A percentile compares a stretch with the other conserved stretches of the same genome.
phyloP scores from a whole-genome alignment of 192 early-diverging fungal genomes.

The Phycomyces nitens region DNA sequence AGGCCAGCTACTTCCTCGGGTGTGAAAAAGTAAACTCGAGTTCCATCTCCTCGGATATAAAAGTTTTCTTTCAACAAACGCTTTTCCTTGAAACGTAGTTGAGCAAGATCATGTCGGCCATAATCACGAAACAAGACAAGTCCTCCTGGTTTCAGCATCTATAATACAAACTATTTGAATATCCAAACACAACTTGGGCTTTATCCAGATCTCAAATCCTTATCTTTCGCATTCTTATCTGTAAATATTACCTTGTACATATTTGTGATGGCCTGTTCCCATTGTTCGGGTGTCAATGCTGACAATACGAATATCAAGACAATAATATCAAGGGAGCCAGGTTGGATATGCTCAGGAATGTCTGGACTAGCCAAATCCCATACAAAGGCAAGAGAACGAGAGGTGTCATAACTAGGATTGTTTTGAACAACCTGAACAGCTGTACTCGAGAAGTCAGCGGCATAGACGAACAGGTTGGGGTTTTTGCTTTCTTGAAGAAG shows the following conservation, averaged over 20 bases:
- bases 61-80: slow-evolving; percentile 89
- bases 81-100: slow-evolving; percentile 92
- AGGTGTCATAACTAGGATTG: slow-evolving; percentile 66
- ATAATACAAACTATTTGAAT: neutral
- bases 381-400: slow-evolving; percentile 83
- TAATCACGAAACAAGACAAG: slow-evolving; percentile 90
- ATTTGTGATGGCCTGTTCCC: slow-evolving; percentile 78
- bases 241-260: slow-evolving; percentile 57
- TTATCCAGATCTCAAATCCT: too few species aligned
- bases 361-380: slow-evolving; percentile 84
- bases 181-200: too few species aligned
- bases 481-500: slow-evolving; percentile 73
- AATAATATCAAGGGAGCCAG: slow-evolving; percentile 83
- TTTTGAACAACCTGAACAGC: slow-evolving; percentile 93
- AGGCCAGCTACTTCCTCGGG: slow-evolving; percentile 38
- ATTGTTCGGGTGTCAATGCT: slow-evolving; percentile 83
- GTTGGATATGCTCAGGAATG: slow-evolving; percentile 67
- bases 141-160: slow-evolving; percentile 86
- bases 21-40: slow-evolving; percentile 92
- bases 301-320: slow-evolving; percentile 96
- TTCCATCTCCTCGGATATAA: slow-evolving; percentile 97
- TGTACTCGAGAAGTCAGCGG: slow-evolving; percentile 85
- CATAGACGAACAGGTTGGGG: slow-evolving; percentile 83
- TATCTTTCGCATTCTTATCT: neutral
- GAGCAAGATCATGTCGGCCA: slow-evolving; percentile 96